phyloP scores from a whole-genome alignment of 306 rosid species.

The Neltuma alba region DNA sequence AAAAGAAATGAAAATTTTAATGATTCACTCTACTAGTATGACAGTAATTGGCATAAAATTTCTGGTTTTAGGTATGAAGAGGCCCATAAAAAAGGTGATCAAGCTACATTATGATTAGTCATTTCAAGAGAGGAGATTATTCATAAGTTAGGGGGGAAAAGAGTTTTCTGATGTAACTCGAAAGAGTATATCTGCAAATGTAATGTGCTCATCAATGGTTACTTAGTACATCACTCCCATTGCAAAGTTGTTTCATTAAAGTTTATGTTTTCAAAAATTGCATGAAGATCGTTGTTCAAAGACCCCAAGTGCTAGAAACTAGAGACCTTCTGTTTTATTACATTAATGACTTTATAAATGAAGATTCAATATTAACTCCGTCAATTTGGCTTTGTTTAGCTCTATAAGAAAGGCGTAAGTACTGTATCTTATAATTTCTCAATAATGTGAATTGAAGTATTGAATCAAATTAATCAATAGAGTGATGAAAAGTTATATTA shows the following conservation, averaged over 20 bases:
- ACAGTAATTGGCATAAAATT: not conserved
- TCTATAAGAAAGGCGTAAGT: not conserved
- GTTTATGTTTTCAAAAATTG: not conserved
- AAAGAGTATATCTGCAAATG: not conserved
- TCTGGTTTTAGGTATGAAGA: not conserved
- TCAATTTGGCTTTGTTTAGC: not conserved
- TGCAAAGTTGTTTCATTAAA: not conserved
- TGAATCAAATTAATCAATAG: constrained; percentile 27
- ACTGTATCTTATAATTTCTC: not conserved
- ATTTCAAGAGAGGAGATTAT: no score
- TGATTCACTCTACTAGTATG: not conserved
- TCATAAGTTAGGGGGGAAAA: not conserved
- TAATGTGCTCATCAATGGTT: not conserved
- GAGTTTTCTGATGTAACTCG: constrained; percentile 29
- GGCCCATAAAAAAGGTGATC: not conserved
- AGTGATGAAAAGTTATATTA: not conserved
- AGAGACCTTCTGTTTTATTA: not conserved
- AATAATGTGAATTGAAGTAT: not conserved
- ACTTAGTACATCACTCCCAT: not conserved
- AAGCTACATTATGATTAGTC: not conserved
- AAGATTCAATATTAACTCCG: not conserved
- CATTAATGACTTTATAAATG: not conserved
- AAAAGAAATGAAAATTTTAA: not conserved
- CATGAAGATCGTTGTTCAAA: not conserved
- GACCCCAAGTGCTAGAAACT: not conserved